phyloP scores from a whole-genome alignment of 2,329 filamentous ascomycete genomes.

The Penicillium sp. region DNA sequence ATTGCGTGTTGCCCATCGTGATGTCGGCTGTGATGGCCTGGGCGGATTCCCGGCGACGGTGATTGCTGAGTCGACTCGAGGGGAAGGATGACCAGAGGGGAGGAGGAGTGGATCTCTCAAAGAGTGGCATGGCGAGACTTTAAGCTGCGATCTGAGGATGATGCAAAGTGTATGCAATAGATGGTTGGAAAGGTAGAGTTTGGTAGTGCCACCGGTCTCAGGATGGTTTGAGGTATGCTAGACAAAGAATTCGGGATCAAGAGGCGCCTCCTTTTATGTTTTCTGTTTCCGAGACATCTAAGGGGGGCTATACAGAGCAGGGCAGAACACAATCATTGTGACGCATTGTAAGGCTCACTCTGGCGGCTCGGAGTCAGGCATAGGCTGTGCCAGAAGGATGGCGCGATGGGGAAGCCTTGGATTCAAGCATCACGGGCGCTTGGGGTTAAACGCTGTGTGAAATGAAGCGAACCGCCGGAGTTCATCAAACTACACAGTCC shows the following conservation, averaged over 20 bases:
- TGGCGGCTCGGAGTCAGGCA: too few relatives aligned
- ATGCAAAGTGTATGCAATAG: slow-evolving; percentile 11
- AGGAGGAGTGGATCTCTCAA: slow-evolving; percentile 8
- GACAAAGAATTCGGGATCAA: background rate
- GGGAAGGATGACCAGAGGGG: slow-evolving; percentile 18
- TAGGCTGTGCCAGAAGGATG: too few relatives aligned
- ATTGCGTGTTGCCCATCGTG: slow-evolving; percentile 5
- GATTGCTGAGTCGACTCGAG: slow-evolving; percentile 3
- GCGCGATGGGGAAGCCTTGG: too few relatives aligned
- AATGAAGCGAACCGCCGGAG: too few relatives aligned
- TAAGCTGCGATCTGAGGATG: background rate
- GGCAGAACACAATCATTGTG: too few relatives aligned
- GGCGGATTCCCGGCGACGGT: background rate
- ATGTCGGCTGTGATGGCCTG: background rate
- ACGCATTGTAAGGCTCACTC: slow-evolving; percentile 1
- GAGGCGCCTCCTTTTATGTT: background rate
- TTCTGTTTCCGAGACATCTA: background rate
- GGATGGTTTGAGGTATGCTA: background rate
- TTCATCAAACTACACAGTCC: too few relatives aligned
- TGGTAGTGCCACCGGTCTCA: slow-evolving; percentile 1
- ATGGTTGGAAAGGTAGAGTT: background rate
- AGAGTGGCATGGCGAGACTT: slow-evolving; percentile 6
- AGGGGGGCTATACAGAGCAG: background rate
- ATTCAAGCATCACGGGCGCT: too few relatives aligned
- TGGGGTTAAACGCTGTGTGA: too few relatives aligned